phyloP scores from a whole-genome alignment of 495 filamentous ascomycete genomes.

The Xylaria telfairii region DNA sequence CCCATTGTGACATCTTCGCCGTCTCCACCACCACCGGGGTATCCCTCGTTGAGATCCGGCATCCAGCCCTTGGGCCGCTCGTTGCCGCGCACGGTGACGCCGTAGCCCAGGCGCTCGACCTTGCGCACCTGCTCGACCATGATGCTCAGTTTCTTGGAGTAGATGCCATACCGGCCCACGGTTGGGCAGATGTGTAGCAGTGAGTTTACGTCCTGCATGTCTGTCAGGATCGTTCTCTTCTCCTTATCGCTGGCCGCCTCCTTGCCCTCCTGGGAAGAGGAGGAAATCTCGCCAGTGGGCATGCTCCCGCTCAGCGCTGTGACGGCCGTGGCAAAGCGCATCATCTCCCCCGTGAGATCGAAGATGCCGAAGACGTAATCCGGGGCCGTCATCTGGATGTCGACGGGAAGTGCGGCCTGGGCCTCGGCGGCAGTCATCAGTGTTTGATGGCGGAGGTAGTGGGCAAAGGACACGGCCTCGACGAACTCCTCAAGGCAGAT shows the following conservation, averaged over 20 bases:
- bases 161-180: slow-evolving; percentile 47
- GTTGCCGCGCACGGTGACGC: slow-evolving; percentile 80
- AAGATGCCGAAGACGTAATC: slow-evolving; percentile 94
- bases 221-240: slow-evolving; percentile 67
- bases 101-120: slow-evolving; percentile 89
- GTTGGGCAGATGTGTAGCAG: slow-evolving; percentile 73
- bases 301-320: slow-evolving; percentile 67
- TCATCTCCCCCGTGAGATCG: slow-evolving; percentile 91
- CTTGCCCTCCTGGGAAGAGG: slow-evolving; percentile 29
- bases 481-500: slow-evolving; percentile 90
- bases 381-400: slow-evolving; percentile 70
- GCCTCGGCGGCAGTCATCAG: slow-evolving; percentile 72
- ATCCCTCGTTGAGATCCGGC: slow-evolving; percentile 69
- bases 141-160: slow-evolving; percentile 80
- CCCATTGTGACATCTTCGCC: slow-evolving; percentile 35
- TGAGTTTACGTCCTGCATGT: slow-evolving; percentile 75
- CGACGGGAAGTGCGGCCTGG: slow-evolving; percentile 52
- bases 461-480: slow-evolving; percentile 81
- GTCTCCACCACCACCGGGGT: slow-evolving; percentile 23
- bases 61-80: slow-evolving; percentile 93
- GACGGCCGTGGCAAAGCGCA: slow-evolving; percentile 89
- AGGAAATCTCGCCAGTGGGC: slow-evolving; percentile 38
- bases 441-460: slow-evolving; percentile 81
- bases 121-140: slow-evolving; percentile 91
- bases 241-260: slow-evolving; percentile 25